These are phyloP conservation scores for Phytophthora agathidicida DNA, from an alignment of 352 stramenopile genomes.

Conservation along the genomic window DNA sequence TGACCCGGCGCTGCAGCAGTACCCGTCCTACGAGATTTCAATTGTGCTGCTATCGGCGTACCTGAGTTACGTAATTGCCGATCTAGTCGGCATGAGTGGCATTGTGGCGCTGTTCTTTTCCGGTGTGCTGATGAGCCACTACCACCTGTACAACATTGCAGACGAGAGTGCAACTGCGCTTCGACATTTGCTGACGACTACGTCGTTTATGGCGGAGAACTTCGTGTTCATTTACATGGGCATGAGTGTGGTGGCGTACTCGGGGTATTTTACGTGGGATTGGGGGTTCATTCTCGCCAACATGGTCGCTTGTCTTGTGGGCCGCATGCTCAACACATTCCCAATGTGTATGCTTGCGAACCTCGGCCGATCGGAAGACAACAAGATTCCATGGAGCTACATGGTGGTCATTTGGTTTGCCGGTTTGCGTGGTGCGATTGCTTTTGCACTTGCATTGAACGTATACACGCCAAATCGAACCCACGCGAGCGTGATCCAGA, in stretches of 20 bases:
- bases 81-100: conserved; percentile 82
- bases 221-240: conserved; percentile 90
- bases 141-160: conserved; percentile 85
- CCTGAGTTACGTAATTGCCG: conserved; percentile 80
- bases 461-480: conserved; percentile 61
- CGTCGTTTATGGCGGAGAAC: conserved; percentile 86
- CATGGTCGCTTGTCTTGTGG: conserved; percentile 67
- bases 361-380: conserved; percentile 51
- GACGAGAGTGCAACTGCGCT: conserved; percentile 79
- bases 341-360: conserved; percentile 83
- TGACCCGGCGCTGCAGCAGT: conserved; percentile 70
- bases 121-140: conserved; percentile 89
- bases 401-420: conserved; percentile 94
- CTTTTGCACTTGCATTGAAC: conserved; percentile 88
- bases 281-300: conserved; percentile 85
- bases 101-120: conserved; percentile 96
- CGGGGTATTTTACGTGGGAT: conserved; percentile 82
- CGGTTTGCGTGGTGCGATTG: conserved; percentile 92
- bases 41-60: conserved; percentile 86
- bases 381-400: conserved; percentile 78
- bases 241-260: conserved; percentile 84
- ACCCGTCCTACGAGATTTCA: conserved; percentile 89
- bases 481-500: conserved; percentile 76
- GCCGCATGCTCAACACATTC: conserved; percentile 77
- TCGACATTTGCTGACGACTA: conserved; percentile 79